Percentiles rank a stretch among this genome's conserved stretches.
Conservation (phyloP, 2,329 filamentous ascomycete genomes). For the Botrytis sinoallii region DNA sequence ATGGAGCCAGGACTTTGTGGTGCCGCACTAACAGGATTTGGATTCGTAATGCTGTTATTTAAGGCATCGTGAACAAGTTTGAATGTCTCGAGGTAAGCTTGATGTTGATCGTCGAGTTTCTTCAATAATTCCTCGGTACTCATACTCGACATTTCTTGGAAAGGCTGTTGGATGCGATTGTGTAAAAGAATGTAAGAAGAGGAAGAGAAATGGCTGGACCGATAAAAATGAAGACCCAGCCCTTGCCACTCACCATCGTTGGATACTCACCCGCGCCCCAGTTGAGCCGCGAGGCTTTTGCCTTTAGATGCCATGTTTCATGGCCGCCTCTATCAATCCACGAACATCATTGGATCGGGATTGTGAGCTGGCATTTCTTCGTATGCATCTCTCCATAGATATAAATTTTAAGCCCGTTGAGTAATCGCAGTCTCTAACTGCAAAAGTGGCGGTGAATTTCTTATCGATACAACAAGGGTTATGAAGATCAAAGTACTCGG, state of each 20-base stretch:
- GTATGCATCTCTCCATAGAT: conserved; percentile 1
- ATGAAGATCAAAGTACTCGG: background rate
- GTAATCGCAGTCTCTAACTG: background rate
- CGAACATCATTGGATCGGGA: conserved; percentile 5
- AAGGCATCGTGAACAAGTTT: conserved; percentile 31
- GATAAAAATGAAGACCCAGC: background rate
- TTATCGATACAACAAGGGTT: conserved; percentile 5
- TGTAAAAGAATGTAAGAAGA: conserved; percentile 1
- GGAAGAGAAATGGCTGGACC: conserved; percentile 7
- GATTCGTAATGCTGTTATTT: conserved; percentile 15
- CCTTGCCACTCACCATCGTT: background rate
- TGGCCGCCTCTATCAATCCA: background rate
- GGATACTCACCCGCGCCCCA: background rate
- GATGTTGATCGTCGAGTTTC: conserved; percentile 31
- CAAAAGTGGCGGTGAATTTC: conserved; percentile 14
- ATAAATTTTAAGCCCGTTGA: background rate
- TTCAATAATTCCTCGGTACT: conserved; percentile 30
- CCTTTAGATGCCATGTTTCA: background rate
- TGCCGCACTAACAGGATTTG: background rate
- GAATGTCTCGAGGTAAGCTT: conserved; percentile 32
- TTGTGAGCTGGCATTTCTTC: background rate
- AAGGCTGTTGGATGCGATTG: background rate
- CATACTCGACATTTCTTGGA: conserved; percentile 6
- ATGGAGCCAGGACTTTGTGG: conserved; percentile 1
- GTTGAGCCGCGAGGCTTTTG: conserved; percentile 6